These are phyloP conservation scores for Cyberlindnera mycetangii DNA, from an alignment of 805 yeast genomes.

Conservation along the genomic window DNA sequence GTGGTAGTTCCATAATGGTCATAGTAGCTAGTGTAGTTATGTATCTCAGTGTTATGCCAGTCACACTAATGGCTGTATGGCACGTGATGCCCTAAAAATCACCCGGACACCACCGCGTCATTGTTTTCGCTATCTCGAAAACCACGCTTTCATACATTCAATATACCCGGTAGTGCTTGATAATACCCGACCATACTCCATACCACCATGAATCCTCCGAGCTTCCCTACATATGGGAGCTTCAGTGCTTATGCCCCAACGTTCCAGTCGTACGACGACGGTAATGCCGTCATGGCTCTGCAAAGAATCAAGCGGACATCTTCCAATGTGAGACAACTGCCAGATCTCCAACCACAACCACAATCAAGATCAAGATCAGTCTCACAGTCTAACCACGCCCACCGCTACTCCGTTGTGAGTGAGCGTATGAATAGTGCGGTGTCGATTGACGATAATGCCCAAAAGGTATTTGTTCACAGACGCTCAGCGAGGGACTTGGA, in stretches of 20 bases:
- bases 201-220: neutral
- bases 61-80: too few relatives aligned
- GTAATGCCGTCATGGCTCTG: neutral
- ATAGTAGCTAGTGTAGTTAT: too few relatives aligned
- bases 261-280: neutral
- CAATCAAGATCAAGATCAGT: neutral
- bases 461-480: slow-evolving; percentile 13
- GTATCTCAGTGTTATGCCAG: too few relatives aligned
- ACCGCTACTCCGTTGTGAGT: neutral
- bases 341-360: neutral
- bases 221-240: slow-evolving; percentile 1
- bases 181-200: too few relatives aligned
- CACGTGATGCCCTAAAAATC: too few relatives aligned
- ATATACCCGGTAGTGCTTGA: too few relatives aligned
- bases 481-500: slow-evolving; percentile 3
- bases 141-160: too few relatives aligned
- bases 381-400: too few relatives aligned
- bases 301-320: neutral
- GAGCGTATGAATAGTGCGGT: neutral
- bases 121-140: too few relatives aligned
- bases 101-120: too few relatives aligned
- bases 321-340: neutral
- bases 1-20: too few relatives aligned
- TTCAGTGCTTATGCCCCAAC: neutral
- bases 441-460: neutral